Evolutionary conservation across 1,284 basidiomycete species (phyloP), one percentile per base, ranked within the genome.

Genomic region (Cystobasidium slooffiae): DNA sequence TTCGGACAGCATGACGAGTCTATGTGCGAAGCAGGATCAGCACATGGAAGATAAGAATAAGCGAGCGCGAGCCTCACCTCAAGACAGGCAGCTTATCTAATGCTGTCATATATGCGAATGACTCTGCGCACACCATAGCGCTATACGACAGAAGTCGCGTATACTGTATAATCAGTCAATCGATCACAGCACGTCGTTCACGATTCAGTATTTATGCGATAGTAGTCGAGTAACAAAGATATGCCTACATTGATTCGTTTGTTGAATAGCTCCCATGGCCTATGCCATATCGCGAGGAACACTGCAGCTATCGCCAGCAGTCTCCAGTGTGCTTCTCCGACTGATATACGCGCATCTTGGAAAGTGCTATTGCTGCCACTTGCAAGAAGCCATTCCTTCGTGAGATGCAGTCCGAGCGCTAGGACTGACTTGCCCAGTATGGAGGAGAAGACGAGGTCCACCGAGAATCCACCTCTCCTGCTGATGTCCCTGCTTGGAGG

Each of bases 311-410:
- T 63, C 0, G 20, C 68, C 12, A 76, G 61, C 2, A 68, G 59
- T 12, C 73, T 37, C 24, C 76, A 73, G 31, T 75, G 75, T 31
- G 76, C 31, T 9, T 72, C 69, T 59, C 72, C 74, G 2, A 74
- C 46, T 6, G 39, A 49, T 14, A 66, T 53, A 4, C 64, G 46
- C 24, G 44, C 39, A 55, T 47, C 22, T 31, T 10, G 16, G 7
- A 56, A 4, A 22, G n/a, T 6, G 24, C 3, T 53, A 53, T 39
- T 61, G 39, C 5, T 62, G 55, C 41, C 56, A 75, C 7, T 66
- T n/a, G 53, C 74, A 14, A 80, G 53, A 39, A 79, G 39, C 79
- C 79, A 79, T 59, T 79, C 78, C 46, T 74, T 75, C 16, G 75
- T 58, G 49, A 78, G 74, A 68, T 77, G 76, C 46, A 78, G 75